phyloP scores from a whole-genome alignment of 2,329 filamentous ascomycete species.

The Phialocephala subalpina region DNA sequence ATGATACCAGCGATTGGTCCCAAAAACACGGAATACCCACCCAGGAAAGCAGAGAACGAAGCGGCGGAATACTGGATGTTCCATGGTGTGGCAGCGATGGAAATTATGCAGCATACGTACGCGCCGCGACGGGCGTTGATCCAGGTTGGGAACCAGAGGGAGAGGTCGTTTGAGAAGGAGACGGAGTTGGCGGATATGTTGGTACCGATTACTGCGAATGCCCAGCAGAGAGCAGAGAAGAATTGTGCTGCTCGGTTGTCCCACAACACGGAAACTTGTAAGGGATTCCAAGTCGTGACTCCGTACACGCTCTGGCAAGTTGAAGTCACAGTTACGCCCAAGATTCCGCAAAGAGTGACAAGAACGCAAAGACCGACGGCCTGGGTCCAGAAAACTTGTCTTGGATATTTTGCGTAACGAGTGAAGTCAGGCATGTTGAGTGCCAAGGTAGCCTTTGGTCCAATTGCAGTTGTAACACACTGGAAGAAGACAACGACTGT shows the following conservation, averaged over 20 bases:
- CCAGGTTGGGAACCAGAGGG: constrained; percentile 56
- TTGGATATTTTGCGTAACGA: constrained; percentile 39
- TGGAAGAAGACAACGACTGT: constrained; percentile 32
- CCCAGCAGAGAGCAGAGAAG: constrained; percentile 40
- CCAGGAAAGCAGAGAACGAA: constrained; percentile 42
- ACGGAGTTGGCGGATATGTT: constrained; percentile 51
- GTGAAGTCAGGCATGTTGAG: constrained; percentile 44
- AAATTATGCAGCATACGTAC: constrained; percentile 51
- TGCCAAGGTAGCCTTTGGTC: constrained; percentile 38
- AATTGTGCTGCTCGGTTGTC: constrained; percentile 42
- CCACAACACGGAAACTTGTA: constrained; percentile 37
- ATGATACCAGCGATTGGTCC: constrained; percentile 49
- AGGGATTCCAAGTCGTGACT: constrained; percentile 40
- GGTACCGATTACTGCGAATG: constrained; percentile 43
- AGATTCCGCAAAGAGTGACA: constrained; percentile 37
- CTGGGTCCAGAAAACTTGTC: constrained; percentile 37
- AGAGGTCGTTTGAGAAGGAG: constrained; percentile 47
- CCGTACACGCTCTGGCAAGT: constrained; percentile 41
- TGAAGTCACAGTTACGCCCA: constrained; percentile 38
- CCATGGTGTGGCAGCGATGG: constrained; percentile 55
- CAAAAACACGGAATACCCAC: constrained; percentile 46
- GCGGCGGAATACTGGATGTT: constrained; percentile 49
- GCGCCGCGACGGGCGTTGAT: constrained; percentile 57
- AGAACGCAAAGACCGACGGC: constrained; percentile 36
- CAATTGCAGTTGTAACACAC: constrained; percentile 35